Base-by-base conservation (phyloP, 2,329 filamentous ascomycete species). In the Claviceps lovelessii region DNA sequence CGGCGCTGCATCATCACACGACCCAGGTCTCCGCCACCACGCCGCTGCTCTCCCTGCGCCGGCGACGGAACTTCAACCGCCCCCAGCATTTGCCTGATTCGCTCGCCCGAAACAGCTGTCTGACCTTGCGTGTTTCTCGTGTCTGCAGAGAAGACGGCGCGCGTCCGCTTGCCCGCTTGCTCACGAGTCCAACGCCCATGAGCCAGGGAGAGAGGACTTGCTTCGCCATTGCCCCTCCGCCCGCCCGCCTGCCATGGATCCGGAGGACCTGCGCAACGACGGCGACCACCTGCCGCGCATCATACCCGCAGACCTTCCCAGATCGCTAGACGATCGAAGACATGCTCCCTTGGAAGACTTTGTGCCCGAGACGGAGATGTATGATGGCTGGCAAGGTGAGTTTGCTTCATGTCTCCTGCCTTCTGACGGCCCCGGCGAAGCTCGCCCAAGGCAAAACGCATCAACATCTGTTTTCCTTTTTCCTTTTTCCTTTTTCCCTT, bases 351-450 rank as follows among this genome's bases (percentile, higher is more conserved):
- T 74, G 49, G 82, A 84, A 56, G 63, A 66, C 58, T 79, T 84
- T 59, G 78, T 86, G 55, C 77, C 78, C 44, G 93, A 97, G 75
- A 95, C 90, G 45, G 93, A 97, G 75, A 89, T 96, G 74, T 98
- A 97, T 69, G 93, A 98, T 78, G 93, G 89, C 62, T 98, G 93
- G 93, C 90, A 97, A 84, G 91, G 91, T 77, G 23, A 46, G 45
- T 45, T 48, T 45, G 51, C 33, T 35, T 37, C 52, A 29, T 47
- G 39, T 51, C 39, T 37, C 17, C 28, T 47, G 39, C 49, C 35
- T 37, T 15, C 28, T 19, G 13, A 29, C 51, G 23, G 9, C 19
- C 19, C 19, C 3, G 11, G 23, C 11, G 6, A 45, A 29, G 17
- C 50, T 13, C 23, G 23, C 19, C 11, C 31, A 28, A 4, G 19